These are phyloP conservation scores for Chalciporus chontae DNA, from an alignment of 768 basidiomycete species.

Conservation along the genomic window DNA sequence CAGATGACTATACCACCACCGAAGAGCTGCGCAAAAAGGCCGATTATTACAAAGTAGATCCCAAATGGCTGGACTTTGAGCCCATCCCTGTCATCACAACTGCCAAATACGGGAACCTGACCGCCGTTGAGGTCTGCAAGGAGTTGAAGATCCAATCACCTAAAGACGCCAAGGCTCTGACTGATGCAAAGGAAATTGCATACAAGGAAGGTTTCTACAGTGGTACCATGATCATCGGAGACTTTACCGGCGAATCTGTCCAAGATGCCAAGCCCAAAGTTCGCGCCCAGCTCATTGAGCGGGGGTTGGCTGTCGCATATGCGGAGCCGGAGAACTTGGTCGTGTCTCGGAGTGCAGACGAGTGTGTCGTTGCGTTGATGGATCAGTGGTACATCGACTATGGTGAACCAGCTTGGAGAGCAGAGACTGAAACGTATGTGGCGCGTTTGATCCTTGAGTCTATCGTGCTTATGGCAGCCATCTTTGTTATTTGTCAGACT, in stretches of 20 bases:
- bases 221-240: conserved; percentile 87
- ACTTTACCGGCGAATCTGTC: conserved; percentile 85
- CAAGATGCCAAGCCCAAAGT: conserved; percentile 92
- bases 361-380: conserved; percentile 96
- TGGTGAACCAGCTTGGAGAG: conserved; percentile 88
- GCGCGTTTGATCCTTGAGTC: conserved; percentile 2
- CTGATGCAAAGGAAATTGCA: conserved; percentile 95
- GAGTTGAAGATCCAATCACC: conserved; percentile 93
- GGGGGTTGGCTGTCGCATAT: conserved; percentile 80
- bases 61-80: conserved; percentile 80
- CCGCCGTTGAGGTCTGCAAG: conserved; percentile 78
- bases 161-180: conserved; percentile 89
- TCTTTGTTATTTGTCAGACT: conserved; percentile 44
- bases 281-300: conserved; percentile 75
- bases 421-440: conserved; percentile 72
- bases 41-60: conserved; percentile 92
- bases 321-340: conserved; percentile 94
- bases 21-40: conserved; percentile 94
- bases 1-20: conserved; percentile 90
- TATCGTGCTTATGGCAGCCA: background rate
- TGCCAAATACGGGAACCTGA: conserved; percentile 89
- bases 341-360: conserved; percentile 88
- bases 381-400: conserved; percentile 99
- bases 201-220: conserved; percentile 99
- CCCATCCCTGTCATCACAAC: conserved; percentile 87